phyloP scores from a whole-genome alignment of 2,329 filamentous ascomycete species.

The Rhinocladiella mackenziei region DNA sequence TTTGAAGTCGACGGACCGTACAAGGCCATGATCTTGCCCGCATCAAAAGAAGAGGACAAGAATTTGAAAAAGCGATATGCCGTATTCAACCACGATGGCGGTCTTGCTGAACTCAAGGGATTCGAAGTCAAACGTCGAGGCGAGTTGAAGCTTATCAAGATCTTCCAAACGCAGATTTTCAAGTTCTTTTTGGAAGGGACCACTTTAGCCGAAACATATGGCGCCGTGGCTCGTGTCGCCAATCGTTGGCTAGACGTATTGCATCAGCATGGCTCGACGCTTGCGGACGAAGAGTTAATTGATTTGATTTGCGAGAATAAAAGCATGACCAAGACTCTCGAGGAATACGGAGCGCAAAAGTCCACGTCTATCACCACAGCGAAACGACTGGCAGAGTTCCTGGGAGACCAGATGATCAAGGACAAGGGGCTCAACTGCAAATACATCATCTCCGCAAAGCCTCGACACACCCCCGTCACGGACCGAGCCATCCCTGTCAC shows the following conservation, averaged over 20 bases:
- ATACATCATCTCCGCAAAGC: conserved; percentile 91
- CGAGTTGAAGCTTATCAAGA: conserved; percentile 98
- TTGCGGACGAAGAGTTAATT: conserved; percentile 95
- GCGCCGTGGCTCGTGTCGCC: conserved; percentile 85
- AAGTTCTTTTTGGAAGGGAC: conserved; percentile 95
- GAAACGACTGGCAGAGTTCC: conserved; percentile 86
- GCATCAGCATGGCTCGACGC: conserved; percentile 77
- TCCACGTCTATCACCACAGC: conserved; percentile 99
- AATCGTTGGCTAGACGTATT: conserved; percentile 97
- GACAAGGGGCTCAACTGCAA: conserved; percentile 99
- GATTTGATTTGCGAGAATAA: conserved; percentile 99
- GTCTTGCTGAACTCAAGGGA: conserved; percentile 89
- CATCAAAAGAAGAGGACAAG: conserved; percentile 98
- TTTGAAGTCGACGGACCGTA: conserved; percentile 99
- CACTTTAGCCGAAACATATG: conserved; percentile 84
- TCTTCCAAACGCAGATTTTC: conserved; percentile 99
- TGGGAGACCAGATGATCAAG: conserved; percentile 98
- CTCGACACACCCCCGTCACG: conserved; percentile 85
- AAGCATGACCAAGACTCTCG: conserved; percentile 94
- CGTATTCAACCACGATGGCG: conserved; percentile 97
- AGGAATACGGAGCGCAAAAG: conserved; percentile 93
- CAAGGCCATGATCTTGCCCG: conserved; percentile 93
- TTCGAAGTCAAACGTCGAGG: conserved; percentile 97
- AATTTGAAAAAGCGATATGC: conserved; percentile 99
- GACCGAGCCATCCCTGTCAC: conserved; percentile 92